Conservation (phyloP, 805 yeast genomes). For the Candida andamanensis region DNA sequence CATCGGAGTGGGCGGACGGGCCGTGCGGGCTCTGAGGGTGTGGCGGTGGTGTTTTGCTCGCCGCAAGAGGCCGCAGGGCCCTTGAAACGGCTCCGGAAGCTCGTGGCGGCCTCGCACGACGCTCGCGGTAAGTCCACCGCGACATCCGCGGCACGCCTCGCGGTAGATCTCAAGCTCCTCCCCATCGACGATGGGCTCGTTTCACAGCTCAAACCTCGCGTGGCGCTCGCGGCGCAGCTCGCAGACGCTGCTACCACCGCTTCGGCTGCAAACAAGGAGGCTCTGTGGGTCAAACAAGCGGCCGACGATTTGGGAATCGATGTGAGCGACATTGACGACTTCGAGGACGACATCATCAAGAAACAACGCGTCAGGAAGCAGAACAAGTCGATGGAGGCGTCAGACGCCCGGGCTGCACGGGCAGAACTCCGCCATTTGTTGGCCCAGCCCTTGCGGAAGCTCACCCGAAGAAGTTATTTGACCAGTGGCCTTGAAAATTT, state of each 20-base stretch:
- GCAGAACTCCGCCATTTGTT: slow-evolving; percentile 52
- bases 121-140: too few species aligned
- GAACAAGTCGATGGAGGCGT: slow-evolving; percentile 39
- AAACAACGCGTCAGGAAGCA: slow-evolving; percentile 53
- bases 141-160: slow-evolving; percentile 21
- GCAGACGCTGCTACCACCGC: slow-evolving; percentile 67
- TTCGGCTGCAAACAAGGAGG: slow-evolving; percentile 60
- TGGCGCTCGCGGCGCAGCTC: slow-evolving; percentile 61
- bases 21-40: slow-evolving; percentile 90
- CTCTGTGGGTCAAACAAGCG: slow-evolving; percentile 79
- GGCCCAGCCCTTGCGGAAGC: slow-evolving; percentile 51
- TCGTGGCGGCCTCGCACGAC: slow-evolving; percentile 49
- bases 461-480: slow-evolving; percentile 63
- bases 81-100: slow-evolving; percentile 62
- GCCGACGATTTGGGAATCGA: slow-evolving; percentile 92
- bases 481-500: slow-evolving; percentile 75
- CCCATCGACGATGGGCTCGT: slow-evolving; percentile 76
- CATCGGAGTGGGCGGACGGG: slow-evolving; percentile 99
- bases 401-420: slow-evolving; percentile 42
- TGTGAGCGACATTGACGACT: slow-evolving; percentile 54
- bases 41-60: slow-evolving; percentile 87
- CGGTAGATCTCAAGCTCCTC: slow-evolving; percentile 55
- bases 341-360: slow-evolving; percentile 61
- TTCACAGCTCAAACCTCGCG: slow-evolving; percentile 64
- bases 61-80: slow-evolving; percentile 94